Percentiles rank a stretch among this genome's conserved stretches.
phyloP scores from a whole-genome alignment of 2,329 filamentous ascomycete species.

The Orbilia quercus region DNA sequence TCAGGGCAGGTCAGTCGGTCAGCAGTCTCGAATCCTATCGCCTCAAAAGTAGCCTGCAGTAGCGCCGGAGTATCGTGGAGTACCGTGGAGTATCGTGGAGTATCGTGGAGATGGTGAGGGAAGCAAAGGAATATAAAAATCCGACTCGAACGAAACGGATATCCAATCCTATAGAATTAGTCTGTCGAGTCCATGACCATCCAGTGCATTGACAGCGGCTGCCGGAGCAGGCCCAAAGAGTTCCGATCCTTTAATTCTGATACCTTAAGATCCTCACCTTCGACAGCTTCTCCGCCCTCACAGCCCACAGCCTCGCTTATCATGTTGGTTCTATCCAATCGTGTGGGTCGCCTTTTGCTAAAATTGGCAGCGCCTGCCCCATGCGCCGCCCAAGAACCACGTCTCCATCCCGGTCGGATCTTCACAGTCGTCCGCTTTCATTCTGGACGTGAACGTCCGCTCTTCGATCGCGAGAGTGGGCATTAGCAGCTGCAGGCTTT shows the following conservation, averaged over 20 bases:
- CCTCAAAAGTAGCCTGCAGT: background rate
- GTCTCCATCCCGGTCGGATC: no score
- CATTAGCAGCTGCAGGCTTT: background rate
- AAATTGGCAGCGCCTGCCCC: conserved; percentile 30
- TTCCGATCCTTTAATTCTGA: conserved; percentile 17
- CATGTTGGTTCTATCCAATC: conserved; percentile 3
- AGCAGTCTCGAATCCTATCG: background rate
- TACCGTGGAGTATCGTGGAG: no score
- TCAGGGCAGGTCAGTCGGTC: conserved; percentile 29
- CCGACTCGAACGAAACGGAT: conserved; percentile 5
- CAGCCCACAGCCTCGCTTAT: conserved; percentile 53
- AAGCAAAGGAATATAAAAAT: background rate
- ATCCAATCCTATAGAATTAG: conserved; percentile 12
- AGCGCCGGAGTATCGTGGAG: no score
- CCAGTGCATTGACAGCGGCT: background rate
- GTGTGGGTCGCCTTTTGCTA: conserved; percentile 16
- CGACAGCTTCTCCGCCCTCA: conserved; percentile 28
- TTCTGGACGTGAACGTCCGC: background rate
- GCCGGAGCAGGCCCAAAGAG: background rate
- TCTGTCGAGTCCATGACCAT: no score
- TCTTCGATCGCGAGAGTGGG: conserved; percentile 5
- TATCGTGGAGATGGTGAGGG: background rate
- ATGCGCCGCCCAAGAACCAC: background rate
- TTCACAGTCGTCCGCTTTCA: background rate
- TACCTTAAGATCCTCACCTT: conserved; percentile 1